A percentile compares a stretch with the other conserved stretches of the same genome.
Conservation (phyloP, 345 rosid species). For the Brassica incana region DNA sequence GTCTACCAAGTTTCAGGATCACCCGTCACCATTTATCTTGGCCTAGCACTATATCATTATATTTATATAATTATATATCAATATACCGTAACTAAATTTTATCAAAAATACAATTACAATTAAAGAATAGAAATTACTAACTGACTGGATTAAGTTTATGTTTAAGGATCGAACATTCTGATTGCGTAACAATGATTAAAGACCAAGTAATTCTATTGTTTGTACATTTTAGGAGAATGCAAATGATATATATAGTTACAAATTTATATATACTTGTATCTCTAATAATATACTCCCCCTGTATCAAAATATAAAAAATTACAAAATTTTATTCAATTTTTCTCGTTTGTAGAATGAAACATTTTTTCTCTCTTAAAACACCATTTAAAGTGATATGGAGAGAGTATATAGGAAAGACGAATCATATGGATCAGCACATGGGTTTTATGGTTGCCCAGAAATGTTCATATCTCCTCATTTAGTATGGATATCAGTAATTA, state of each 20-base stretch:
- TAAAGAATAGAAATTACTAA: background rate
- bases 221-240: background rate
- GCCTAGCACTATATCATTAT: background rate
- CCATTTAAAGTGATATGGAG: no score
- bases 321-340: no score
- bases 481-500: background rate
- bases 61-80: background rate
- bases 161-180: background rate
- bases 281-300: background rate
- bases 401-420: background rate
- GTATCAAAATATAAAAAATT: no score
- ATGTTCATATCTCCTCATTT: constrained; percentile 19
- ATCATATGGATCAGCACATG: constrained; percentile 27
- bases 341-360: no score
- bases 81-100: background rate
- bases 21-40: constrained; percentile 1
- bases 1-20: constrained; percentile 8
- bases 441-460: constrained; percentile 17
- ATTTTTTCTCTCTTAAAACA: background rate
- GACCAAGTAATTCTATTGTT: background rate
- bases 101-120: background rate
- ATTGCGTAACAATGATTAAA: background rate
- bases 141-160: background rate
- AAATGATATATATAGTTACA: background rate
- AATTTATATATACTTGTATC: background rate